Evolutionary conservation across 257 asterid genomes (phyloP), one percentile per base, ranked within the genome.

Genomic region (Capsicum pubescens): DNA sequence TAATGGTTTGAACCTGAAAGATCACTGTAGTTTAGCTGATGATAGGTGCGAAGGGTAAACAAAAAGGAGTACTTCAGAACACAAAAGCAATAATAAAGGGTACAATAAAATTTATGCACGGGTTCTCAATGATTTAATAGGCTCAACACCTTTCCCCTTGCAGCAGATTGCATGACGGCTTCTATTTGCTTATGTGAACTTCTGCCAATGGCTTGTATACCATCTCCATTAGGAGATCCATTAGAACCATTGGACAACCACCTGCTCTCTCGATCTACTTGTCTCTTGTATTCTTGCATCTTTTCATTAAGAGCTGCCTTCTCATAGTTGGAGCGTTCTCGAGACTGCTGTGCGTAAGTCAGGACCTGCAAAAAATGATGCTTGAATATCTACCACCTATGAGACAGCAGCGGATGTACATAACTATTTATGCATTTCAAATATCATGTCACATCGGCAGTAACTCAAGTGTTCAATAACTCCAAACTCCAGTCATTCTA

Each of bases 101-200:
- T 80, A 85, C 50, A 58, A 71, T 35, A 32, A 85, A 2, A 56
- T 76, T 76, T 46, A 85, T 66, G 26, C 35, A 67, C 74, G 7
- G 87, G 74, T 88, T 74, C 59, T 72, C 67, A 13, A 36, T 13
- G 26, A 54, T 76, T 52, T 52, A 68, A 54, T 67, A 52, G 66
- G 68, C 55, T 82, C 63, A 26, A 81, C 81, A 94, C 99, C 99
- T 97, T 97, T 90, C 99, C 99, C 90, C 90, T 95, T 68, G 99
- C 91, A 80, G 98, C 99, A 58, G 99, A 93, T 89, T 93, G 99
- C 99, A 97, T 95, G 84, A 92, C 98, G 21, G 99, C 99, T 88
- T 97, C 99, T 79, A 97, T 95, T 97, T 93, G 93, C 92, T 97
- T 97, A 92, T 97, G 99, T 15, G 99, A 97, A 89, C 99, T 97